Percentiles rank a stretch among this genome's conserved stretches.
phyloP scores from a whole-genome alignment of 116 monocot species.

The Phalaenopsis hybrid region DNA sequence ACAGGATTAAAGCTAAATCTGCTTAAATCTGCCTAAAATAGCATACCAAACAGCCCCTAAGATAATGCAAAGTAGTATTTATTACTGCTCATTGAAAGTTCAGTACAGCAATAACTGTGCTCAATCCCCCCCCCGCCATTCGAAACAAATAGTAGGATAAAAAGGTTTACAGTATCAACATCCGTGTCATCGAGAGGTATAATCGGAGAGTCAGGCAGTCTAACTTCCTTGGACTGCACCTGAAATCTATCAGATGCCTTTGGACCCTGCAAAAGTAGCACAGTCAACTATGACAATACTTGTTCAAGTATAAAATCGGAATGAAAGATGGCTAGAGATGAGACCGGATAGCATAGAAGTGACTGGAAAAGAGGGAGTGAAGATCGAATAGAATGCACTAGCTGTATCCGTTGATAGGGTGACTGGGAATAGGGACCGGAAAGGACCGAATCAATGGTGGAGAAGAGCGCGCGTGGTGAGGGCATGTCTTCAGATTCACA shows the following conservation, averaged over 20 bases:
- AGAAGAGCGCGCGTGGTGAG: constrained; percentile 55
- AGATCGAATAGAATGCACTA: constrained; percentile 66
- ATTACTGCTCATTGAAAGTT: neutral
- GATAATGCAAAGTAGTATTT: neutral
- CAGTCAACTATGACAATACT: neutral
- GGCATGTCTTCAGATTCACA: constrained; percentile 20
- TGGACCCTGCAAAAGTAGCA: constrained; percentile 36
- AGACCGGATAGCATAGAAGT: constrained; percentile 61
- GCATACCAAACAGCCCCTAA: no score
- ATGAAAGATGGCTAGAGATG: neutral
- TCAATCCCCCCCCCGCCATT: neutral
- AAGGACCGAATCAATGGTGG: constrained; percentile 54
- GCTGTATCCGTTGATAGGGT: constrained; percentile 71
- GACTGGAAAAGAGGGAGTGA: constrained; percentile 43
- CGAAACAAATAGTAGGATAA: neutral
- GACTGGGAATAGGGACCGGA: constrained; percentile 62
- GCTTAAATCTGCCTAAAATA: no score
- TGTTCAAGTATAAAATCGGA: neutral
- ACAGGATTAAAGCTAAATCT: no score
- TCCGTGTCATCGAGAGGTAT: constrained; percentile 82
- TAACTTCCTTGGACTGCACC: constrained; percentile 69
- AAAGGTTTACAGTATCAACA: constrained; percentile 63
- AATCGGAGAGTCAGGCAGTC: constrained; percentile 62
- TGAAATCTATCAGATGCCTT: constrained; percentile 79
- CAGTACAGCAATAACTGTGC: neutral